A percentile compares a stretch with the other conserved stretches of the same genome.
phyloP scores from a whole-genome alignment of 139 green algal genomes.

The Chlorokybus atmophyticus region DNA sequence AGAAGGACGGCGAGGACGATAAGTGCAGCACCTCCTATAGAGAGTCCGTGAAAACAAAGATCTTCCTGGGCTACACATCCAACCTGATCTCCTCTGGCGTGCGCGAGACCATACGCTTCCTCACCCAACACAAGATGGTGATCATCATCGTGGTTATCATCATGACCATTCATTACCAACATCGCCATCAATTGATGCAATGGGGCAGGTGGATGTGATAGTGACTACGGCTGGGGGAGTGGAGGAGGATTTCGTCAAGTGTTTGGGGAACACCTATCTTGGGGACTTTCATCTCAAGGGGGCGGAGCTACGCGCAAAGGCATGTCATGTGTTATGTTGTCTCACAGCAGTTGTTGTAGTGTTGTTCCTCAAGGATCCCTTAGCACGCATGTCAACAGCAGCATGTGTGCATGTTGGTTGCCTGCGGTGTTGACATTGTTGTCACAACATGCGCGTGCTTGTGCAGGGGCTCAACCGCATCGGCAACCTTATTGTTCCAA shows the following conservation, averaged over 20 bases:
- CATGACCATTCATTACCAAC: too few species aligned
- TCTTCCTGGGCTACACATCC: conserved; percentile 93
- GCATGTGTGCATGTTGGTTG: not conserved
- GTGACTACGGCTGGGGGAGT: conserved; percentile 91
- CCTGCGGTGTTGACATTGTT: not conserved
- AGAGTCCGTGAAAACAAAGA: too few species aligned
- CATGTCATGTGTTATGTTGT: too few species aligned
- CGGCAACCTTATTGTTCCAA: conserved; percentile 98
- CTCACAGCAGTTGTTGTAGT: conserved; percentile 5
- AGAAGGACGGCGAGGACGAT: conserved; percentile 17
- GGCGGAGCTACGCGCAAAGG: conserved; percentile 54
- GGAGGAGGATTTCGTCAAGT: conserved; percentile 99
- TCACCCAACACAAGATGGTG: conserved; percentile 16
- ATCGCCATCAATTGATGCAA: too few species aligned
- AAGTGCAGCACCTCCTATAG: not conserved
- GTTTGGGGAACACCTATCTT: conserved; percentile 78
- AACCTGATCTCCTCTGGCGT: conserved; percentile 87
- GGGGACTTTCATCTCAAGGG: conserved; percentile 74
- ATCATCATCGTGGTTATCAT: too few species aligned
- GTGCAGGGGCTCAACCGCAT: conserved; percentile 96
- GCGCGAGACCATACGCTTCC: conserved; percentile 47
- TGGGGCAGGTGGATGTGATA: conserved; percentile 70
- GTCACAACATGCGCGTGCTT: too few species aligned
- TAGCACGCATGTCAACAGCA: not conserved
- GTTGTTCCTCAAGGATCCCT: not conserved